Percentiles rank a stretch among this genome's conserved stretches.
Conservation (phyloP, 1,284 basidiomycete genomes). For the Xerocomus nothofagi region DNA sequence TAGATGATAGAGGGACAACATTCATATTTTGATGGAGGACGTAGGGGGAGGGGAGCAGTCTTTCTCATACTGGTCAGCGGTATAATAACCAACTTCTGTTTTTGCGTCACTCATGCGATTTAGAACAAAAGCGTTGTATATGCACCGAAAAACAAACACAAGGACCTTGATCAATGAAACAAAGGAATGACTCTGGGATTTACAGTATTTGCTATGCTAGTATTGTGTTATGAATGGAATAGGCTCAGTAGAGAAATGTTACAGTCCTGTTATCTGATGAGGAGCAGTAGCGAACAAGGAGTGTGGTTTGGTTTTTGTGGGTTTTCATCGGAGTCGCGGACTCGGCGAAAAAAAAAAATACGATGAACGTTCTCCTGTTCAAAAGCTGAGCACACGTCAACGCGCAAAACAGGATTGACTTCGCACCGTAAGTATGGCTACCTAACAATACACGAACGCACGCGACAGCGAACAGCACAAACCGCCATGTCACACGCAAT, state of each 20-base stretch:
- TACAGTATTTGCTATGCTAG: constrained; percentile 34
- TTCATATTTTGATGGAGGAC: constrained; percentile 2
- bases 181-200: constrained; percentile 32
- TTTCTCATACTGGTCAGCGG: not conserved
- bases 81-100: constrained; percentile 13
- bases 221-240: constrained; percentile 23
- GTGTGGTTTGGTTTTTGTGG: constrained; percentile 26
- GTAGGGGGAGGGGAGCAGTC: not conserved
- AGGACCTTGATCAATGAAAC: constrained; percentile 14
- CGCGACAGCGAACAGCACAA: constrained; percentile 28
- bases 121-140: constrained; percentile 18
- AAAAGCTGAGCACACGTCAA: constrained; percentile 23
- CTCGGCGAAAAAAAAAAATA: constrained; percentile 13
- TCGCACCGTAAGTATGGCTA: constrained; percentile 50
- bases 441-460: constrained; percentile 51
- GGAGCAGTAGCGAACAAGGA: constrained; percentile 21
- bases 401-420: constrained; percentile 37
- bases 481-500: constrained; percentile 28
- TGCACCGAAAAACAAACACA: constrained; percentile 28
- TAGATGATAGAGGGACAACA: constrained; percentile 9
- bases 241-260: constrained; percentile 22
- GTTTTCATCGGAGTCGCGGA: constrained; percentile 31
- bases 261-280: constrained; percentile 31
- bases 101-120: constrained; percentile 16
- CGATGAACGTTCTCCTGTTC: constrained; percentile 13